Conservation (phyloP, 2,329 filamentous ascomycete species). For the Monosporascus sp. region DNA sequence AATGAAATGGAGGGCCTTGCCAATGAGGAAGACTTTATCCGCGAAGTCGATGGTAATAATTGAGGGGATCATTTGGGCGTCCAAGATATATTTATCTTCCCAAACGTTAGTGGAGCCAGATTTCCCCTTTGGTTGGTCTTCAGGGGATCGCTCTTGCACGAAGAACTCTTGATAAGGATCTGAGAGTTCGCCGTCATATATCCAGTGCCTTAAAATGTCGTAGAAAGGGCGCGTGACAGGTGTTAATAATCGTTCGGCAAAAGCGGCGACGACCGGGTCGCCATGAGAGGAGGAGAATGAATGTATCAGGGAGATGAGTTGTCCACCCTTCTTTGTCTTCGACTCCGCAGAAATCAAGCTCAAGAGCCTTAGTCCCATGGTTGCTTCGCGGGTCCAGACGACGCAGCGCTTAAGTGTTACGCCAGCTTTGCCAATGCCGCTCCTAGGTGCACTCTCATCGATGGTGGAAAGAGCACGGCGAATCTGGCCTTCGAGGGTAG, state of each 20-base stretch:
- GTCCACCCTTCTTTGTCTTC: constrained; percentile 74
- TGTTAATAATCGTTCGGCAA: constrained; percentile 80
- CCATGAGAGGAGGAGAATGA: constrained; percentile 89
- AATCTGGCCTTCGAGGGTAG: constrained; percentile 89
- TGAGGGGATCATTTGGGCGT: constrained; percentile 79
- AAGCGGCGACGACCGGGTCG: constrained; percentile 87
- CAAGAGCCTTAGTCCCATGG: constrained; percentile 90
- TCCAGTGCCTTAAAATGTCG: constrained; percentile 92
- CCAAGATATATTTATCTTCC: constrained; percentile 94
- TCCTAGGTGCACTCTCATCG: constrained; percentile 60
- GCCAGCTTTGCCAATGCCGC: constrained; percentile 74
- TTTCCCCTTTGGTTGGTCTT: constrained; percentile 39
- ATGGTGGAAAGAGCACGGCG: constrained; percentile 71
- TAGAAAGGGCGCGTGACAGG: constrained; percentile 95
- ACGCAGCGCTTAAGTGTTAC: constrained; percentile 94
- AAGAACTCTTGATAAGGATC: constrained; percentile 97
- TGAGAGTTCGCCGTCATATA: constrained; percentile 96
- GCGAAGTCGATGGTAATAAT: constrained; percentile 93
- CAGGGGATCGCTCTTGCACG: constrained; percentile 71
- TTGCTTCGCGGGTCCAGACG: constrained; percentile 95
- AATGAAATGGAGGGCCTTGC: constrained; percentile 97
- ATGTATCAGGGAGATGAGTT: constrained; percentile 90
- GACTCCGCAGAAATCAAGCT: constrained; percentile 91
- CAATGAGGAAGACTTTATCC: constrained; percentile 93
- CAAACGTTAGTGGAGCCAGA: constrained; percentile 80